Base-by-base conservation (phyloP, 768 basidiomycete genomes). In the Boletus huronensis region DNA sequence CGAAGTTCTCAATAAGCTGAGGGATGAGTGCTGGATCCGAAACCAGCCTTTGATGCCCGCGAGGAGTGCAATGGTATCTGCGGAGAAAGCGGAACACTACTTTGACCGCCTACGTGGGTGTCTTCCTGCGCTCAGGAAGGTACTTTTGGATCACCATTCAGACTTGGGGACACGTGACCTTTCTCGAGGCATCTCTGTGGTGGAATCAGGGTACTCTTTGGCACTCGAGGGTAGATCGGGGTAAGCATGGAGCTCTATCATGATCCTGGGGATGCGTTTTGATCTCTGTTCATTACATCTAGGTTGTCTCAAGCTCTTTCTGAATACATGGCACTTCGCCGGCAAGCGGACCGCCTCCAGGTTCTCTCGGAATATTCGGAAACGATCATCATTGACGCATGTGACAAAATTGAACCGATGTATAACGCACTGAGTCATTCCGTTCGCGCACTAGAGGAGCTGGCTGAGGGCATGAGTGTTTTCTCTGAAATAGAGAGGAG, bases 111-210 rank as follows among this genome's bases (percentile, higher is more conserved):
- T 95, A 9, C 77, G 79, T 31, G 79, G 79, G 8, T 71, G 80
- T 42, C 78, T 98, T 50, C 87, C 90, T 5, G 74, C 75, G 6
- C 74, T 98, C 28, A 78, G 90, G 42, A 73, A 74, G 6, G 76
- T 80, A 2, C 73, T 93, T 25, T 74, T 80, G 7, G 69, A 77
- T 43, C 96, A 98, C 69, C 90, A 94, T 65, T 66, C 78, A 0
- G 97, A 98, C 65, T 63, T 98, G 44, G 79, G 82, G 10, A 93
- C 91, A n/a, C 85, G 88, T 14, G 96, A 98, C 55, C 75, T 98
- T 17, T 87, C 87, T 64, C 80, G 92, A 57, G 90, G 87, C 7
- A 69, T 89, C 17, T 84, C 81, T 58, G 80, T 89, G 53, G 77
- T 93, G 5, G 93, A 98, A 69, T 92, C 87, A 39, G 79, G 83